Evolutionary conservation across 768 basidiomycete species (phyloP), one percentile per base, ranked within the genome.

Genomic region (Phylloporus sp.): DNA sequence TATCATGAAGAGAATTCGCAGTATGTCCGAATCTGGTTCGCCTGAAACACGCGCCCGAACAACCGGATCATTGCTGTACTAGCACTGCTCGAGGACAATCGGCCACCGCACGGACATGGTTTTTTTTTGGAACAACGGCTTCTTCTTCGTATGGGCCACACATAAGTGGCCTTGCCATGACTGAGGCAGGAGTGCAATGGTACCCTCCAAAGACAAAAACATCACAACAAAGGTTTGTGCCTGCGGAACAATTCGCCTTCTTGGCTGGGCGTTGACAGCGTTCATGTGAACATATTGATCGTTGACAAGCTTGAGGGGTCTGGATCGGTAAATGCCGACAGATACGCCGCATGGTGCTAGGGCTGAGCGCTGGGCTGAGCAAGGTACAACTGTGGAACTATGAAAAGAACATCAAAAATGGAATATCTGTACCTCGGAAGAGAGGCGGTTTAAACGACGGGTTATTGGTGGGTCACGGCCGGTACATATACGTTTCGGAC

Each of bases 271-370:
- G 15, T 24, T 17, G 15, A 13, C n/a, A 27, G 20, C 24, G 26
- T n/a, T n/a, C n/a, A n/a, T n/a, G n/a, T n/a, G n/a, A n/a, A n/a
- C n/a, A 42, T 23, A n/a, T 28, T 40, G 38, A 28, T 40, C 23
- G 46, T 47, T 27, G 38, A 33, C 29, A 31, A 31, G 14, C 14
- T 31, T 15, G 14, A 7, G 29, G 13, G 6, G 27, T 8, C 11
- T 38, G 38, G 38, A 33, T 10, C 46, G 46, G 46, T 14, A 41
- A 9, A 7, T 41, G 24, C 46, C 46, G 38, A 17, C n/a, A 31
- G 31, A n/a, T n/a, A n/a, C n/a, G n/a, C n/a, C n/a, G n/a, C n/a
- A n/a, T n/a, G n/a, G n/a, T n/a, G n/a, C n/a, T n/a, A n/a, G n/a
- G n/a, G n/a, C n/a, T n/a, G n/a, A n/a, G n/a, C n/a, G n/a, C n/a